Evolutionary conservation across 2,329 filamentous ascomycete species (phyloP).

Genomic region (Hypomyces perniciosus): DNA sequence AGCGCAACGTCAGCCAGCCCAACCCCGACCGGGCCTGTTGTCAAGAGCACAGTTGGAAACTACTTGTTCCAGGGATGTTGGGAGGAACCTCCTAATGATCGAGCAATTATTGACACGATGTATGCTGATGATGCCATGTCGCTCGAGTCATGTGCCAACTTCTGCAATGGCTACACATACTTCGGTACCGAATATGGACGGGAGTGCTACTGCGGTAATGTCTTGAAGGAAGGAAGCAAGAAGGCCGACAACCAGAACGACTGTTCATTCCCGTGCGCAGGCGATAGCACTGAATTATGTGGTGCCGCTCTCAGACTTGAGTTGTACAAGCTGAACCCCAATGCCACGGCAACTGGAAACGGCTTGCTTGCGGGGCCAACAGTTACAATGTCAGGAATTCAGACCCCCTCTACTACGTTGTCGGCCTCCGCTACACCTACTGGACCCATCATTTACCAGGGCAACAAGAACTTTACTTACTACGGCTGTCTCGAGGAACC

Average conservation of each 20-base stretch:
- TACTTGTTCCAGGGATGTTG: conserved; percentile 33
- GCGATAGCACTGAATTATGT: conserved; percentile 29
- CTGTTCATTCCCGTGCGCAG: conserved; percentile 29
- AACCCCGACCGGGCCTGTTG: conserved; percentile 18
- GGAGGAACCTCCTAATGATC: conserved; percentile 26
- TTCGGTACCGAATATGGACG: conserved; percentile 32
- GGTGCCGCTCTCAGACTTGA: conserved; percentile 23
- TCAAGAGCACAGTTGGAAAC: conserved; percentile 4
- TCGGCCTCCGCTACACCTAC: conserved; percentile 20
- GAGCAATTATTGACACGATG: conserved; percentile 25
- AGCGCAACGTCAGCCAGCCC: conserved; percentile 21
- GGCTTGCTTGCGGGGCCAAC: neutral
- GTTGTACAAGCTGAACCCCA: conserved; percentile 20
- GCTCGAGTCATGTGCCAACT: conserved; percentile 27
- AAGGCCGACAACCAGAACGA: conserved; percentile 25
- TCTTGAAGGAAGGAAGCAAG: conserved; percentile 22
- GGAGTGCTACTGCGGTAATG: conserved; percentile 35
- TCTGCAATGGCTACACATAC: conserved; percentile 25
- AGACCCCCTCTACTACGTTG: conserved; percentile 6
- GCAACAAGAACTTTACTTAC: conserved; percentile 33
- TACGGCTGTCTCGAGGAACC: conserved; percentile 32
- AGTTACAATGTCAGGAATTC: neutral
- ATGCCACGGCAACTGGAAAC: neutral
- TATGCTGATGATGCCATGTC: conserved; percentile 30
- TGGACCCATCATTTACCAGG: conserved; percentile 23